phyloP scores from a whole-genome alignment of 208 protist genomes.

The Leishmania amazonensis region DNA sequence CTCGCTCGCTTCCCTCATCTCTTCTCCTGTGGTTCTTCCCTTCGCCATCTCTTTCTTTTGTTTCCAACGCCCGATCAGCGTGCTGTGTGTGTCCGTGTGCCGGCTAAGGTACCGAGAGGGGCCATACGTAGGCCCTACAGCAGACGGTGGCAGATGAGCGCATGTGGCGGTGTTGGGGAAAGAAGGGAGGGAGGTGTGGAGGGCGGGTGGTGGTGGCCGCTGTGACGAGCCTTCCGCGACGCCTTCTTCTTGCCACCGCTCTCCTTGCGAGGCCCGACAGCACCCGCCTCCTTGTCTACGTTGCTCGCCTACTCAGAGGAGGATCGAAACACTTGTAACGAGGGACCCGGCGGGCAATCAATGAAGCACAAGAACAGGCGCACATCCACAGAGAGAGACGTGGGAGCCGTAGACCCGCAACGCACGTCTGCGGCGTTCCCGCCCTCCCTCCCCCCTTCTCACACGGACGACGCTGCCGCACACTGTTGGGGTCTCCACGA shows the following conservation, averaged over 20 bases:
- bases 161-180: neutral
- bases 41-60: neutral
- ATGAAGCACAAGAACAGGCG: neutral
- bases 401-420: neutral
- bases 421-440: neutral
- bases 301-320: neutral
- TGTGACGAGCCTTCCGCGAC: neutral
- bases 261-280: neutral
- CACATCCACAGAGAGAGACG: neutral
- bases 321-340: neutral
- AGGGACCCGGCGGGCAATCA: neutral
- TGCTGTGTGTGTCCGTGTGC: too few species aligned
- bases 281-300: neutral
- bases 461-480: neutral
- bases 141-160: neutral
- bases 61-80: neutral
- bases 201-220: neutral
- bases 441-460: neutral
- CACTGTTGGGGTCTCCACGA: neutral
- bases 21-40: neutral
- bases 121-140: neutral
- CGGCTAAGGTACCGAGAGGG: too few species aligned
- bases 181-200: neutral
- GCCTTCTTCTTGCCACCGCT: neutral
- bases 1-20: neutral